phyloP scores from a whole-genome alignment of 1,139 yeast genomes.

The Starmera stellimalicola region DNA sequence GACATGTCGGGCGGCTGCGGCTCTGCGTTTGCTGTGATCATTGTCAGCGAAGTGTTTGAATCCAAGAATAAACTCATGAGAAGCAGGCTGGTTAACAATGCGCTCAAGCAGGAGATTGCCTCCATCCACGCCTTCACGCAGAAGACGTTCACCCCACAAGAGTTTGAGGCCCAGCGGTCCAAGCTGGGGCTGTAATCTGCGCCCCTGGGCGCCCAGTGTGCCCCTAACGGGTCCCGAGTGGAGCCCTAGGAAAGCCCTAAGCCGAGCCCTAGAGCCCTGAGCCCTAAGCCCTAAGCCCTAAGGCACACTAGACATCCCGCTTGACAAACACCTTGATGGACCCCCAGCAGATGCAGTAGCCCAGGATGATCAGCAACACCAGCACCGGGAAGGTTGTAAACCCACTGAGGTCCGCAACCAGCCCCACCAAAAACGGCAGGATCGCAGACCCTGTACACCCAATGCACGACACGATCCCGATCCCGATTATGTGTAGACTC shows the following conservation, averaged over 20 bases:
- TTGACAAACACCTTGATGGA: constrained; percentile 20
- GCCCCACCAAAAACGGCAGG: constrained; percentile 55
- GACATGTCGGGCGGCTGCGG: constrained; percentile 73
- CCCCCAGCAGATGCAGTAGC: constrained; percentile 23
- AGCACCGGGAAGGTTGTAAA: constrained; percentile 21
- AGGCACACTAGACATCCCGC: constrained; percentile 1
- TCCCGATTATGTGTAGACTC: constrained; percentile 53
- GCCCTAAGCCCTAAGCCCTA: neutral
- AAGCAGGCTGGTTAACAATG: constrained; percentile 74
- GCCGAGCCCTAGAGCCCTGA: no score
- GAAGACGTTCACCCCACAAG: constrained; percentile 67
- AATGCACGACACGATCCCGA: constrained; percentile 69
- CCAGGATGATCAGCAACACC: constrained; percentile 18
- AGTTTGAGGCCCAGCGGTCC: constrained; percentile 36
- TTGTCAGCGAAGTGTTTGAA: constrained; percentile 66
- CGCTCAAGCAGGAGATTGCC: constrained; percentile 74
- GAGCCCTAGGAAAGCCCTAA: no score
- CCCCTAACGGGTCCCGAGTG: no score
- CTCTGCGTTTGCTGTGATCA: constrained; percentile 75
- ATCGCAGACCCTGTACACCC: constrained; percentile 80
- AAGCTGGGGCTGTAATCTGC: constrained; percentile 15
- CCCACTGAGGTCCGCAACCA: constrained; percentile 23
- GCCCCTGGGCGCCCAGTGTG: no score
- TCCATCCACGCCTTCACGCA: constrained; percentile 92
- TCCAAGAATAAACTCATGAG: constrained; percentile 83